Base-by-base conservation (phyloP, 73 alveolate genomes). In the Paramecium tetraurelia region DNA sequence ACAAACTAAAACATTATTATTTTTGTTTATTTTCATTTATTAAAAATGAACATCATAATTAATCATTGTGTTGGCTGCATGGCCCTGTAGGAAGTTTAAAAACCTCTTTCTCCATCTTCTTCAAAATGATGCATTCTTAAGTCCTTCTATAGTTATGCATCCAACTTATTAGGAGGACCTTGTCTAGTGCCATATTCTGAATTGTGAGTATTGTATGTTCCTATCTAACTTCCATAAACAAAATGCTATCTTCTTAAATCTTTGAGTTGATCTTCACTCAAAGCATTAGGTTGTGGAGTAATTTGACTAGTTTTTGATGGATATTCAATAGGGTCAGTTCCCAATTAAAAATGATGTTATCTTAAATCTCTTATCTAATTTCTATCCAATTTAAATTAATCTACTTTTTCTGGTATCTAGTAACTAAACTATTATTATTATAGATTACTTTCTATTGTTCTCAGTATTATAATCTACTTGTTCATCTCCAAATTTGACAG, bases 131-230 rank as follows among this genome's bases (percentile, higher is more conserved):
- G 90, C 22, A 3, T 80, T 80, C 90, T 80, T 22, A 80, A 46
- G 21, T 80, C 72, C 16, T 48, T 22, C 16, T 41, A 22, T 44
- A 48, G 24, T 48, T 40, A 16, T 46, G 48, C 20, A 11, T 22
- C 43, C 57, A 80, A 80, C 14, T 80, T 80, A 80, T 80, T 80
- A 4, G 90, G 90, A 12, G 90, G 90, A 22, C 90, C 90, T 46
- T 44, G 46, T 12, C 14, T 80, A 4, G 75, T 44, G 4, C 90
- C 90, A 80, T 80, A 80, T 48, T 80, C 11, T 20, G 70, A 43
- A 80, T 46, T 80, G 16, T 80, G 90, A 12, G 90, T 33, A 22
- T 41, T 46, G 12, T 41, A 80, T 2, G 43, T 44, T 7, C 35
- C 31, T 80, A 24, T 5, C 20, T 80, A 46, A 43, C 43, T 27